A percentile compares a stretch with the other conserved stretches of the same genome.
Evolutionary conservation across 495 filamentous ascomycete genomes (phyloP).

Genomic region (Aspergillus wentii): DNA sequence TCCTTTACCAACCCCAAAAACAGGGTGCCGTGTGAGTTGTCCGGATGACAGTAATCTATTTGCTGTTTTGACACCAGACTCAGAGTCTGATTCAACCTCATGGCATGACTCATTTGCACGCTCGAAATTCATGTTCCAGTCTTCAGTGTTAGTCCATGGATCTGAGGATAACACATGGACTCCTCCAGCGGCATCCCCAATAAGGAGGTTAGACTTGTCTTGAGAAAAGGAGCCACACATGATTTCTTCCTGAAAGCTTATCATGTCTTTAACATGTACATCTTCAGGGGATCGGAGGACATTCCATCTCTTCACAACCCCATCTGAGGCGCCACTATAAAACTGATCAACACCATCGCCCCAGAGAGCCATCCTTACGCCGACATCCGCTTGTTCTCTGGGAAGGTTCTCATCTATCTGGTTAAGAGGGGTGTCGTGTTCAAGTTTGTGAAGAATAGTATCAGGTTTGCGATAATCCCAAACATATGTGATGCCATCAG

Average conservation of each 20-base stretch:
- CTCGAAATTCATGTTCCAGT: conserved; percentile 16
- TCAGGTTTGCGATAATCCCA: conserved; percentile 68
- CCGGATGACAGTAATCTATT: conserved; percentile 26
- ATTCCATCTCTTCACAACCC: conserved; percentile 83
- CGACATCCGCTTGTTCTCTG: conserved; percentile 69
- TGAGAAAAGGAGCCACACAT: conserved; percentile 65
- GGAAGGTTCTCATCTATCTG: conserved; percentile 50
- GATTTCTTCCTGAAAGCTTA: conserved; percentile 43
- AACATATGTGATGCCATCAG: conserved; percentile 74
- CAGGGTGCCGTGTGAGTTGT: conserved; percentile 33
- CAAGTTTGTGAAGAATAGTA: conserved; percentile 57
- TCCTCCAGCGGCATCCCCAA: conserved; percentile 72
- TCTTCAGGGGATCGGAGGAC: conserved; percentile 54
- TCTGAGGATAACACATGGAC: conserved; percentile 60
- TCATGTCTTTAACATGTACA: conserved; percentile 58
- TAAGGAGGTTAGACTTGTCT: conserved; percentile 63
- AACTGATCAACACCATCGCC: conserved; percentile 62
- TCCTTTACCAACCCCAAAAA: conserved; percentile 43
- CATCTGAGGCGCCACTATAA: conserved; percentile 90
- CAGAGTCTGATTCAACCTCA: conserved; percentile 10
- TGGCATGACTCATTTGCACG: conserved; percentile 10
- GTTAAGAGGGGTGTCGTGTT: conserved; percentile 64
- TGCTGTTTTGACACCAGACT: conserved; percentile 21
- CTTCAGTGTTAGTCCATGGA: conserved; percentile 18
- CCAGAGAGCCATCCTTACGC: conserved; percentile 80